Conservation (phyloP, 495 filamentous ascomycete species). For the Neurospora intermedia region DNA sequence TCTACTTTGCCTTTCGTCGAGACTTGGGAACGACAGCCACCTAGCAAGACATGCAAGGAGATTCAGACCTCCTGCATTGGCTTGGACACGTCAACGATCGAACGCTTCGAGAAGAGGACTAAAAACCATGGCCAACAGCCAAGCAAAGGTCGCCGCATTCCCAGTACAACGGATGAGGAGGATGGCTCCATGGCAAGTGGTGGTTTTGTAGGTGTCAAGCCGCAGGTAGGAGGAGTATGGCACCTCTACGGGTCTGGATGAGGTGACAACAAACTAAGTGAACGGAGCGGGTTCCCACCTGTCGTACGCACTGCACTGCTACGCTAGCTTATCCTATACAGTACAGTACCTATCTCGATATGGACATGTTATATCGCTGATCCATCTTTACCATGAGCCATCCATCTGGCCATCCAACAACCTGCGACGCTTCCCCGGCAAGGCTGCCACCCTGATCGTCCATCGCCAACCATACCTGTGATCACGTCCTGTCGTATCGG, state of each 20-base stretch:
- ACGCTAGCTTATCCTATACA: background rate
- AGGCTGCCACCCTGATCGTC: background rate
- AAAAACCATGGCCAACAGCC: background rate
- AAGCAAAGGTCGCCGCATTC: background rate
- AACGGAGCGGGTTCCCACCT: background rate
- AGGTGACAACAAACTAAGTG: background rate
- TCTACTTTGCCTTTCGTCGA: background rate
- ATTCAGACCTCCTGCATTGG: background rate
- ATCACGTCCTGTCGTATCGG: background rate
- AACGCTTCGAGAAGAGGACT: background rate
- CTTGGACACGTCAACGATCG: background rate
- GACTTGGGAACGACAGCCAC: background rate
- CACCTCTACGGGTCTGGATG: background rate
- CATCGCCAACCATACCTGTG: background rate
- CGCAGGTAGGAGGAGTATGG: no score
- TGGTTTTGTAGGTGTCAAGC: background rate
- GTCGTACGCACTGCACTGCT: background rate
- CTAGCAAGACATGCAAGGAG: background rate
- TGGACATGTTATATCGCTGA: background rate
- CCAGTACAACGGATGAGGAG: background rate
- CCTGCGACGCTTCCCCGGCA: background rate
- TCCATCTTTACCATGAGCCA: background rate
- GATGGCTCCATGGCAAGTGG: background rate
- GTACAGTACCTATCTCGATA: background rate
- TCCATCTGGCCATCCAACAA: background rate